Evolutionary conservation across 228 moss, liverwort and hornwort genomes (phyloP).

Genomic region (Sphagnum magellanicum): DNA sequence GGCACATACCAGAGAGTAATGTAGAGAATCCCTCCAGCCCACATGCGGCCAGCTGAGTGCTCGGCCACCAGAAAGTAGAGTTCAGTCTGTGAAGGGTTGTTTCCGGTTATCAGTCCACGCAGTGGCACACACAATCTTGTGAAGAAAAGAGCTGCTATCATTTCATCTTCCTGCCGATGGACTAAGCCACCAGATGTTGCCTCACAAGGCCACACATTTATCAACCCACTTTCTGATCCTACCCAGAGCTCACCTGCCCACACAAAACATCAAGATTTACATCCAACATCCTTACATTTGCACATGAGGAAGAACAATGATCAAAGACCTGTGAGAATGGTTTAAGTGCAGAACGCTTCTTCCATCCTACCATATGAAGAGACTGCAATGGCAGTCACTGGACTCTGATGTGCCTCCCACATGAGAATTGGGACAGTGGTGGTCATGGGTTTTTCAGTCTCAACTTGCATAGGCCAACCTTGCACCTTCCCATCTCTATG

Average conservation of each 20-base stretch:
- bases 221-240: constrained; percentile 75
- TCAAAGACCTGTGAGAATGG: background rate
- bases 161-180: constrained; percentile 38
- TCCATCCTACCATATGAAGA: constrained; percentile 63
- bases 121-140: constrained; percentile 54
- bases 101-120: constrained; percentile 47
- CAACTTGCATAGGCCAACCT: constrained; percentile 60
- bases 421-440: constrained; percentile 41
- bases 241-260: constrained; percentile 89
- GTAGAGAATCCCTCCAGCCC: constrained; percentile 75
- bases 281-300: background rate
- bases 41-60: constrained; percentile 73
- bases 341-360: background rate
- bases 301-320: no score
- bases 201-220: constrained; percentile 88
- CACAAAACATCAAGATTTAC: constrained; percentile 13
- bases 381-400: constrained; percentile 72
- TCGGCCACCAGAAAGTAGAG: constrained; percentile 73
- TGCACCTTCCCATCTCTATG: constrained; percentile 83
- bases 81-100: constrained; percentile 61
- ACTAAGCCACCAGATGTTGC: constrained; percentile 37
- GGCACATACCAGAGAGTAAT: constrained; percentile 73
- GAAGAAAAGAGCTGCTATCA: constrained; percentile 30
- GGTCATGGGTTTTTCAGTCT: constrained; percentile 20
- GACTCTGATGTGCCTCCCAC: constrained; percentile 67